These are phyloP conservation scores for Sarcodon sp. DNA, from an alignment of 768 basidiomycete species.

Conservation along the genomic window DNA sequence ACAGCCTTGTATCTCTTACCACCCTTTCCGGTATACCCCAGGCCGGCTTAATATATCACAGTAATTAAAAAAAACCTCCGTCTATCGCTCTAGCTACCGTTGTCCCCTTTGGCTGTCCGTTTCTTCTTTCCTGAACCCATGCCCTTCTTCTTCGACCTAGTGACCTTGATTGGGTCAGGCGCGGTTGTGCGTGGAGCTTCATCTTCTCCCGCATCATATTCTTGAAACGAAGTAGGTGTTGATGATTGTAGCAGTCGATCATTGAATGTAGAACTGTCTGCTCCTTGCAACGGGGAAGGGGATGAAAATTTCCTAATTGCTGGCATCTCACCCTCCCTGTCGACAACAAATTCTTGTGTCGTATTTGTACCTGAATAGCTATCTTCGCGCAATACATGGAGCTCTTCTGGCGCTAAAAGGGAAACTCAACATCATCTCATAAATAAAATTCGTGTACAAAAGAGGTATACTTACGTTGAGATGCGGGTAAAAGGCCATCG, in stretches of 20 bases:
- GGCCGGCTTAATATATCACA: constrained; percentile 2
- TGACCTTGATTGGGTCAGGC: constrained; percentile 66
- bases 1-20: constrained; percentile 5
- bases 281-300: constrained; percentile 10
- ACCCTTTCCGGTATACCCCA: constrained; percentile 14
- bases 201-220: constrained; percentile 38
- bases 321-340: constrained; percentile 82
- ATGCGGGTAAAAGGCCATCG: constrained; percentile 49
- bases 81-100: neutral
- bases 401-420: constrained; percentile 9
- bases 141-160: constrained; percentile 53
- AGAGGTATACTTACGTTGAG: constrained; percentile 16
- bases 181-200: constrained; percentile 37
- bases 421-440: neutral
- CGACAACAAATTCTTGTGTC: constrained; percentile 44
- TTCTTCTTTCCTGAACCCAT: constrained; percentile 54
- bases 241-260: constrained; percentile 15
- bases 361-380: constrained; percentile 13
- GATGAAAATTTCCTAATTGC: constrained; percentile 24
- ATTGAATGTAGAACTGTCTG: constrained; percentile 1
- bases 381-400: neutral
- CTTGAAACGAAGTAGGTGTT: constrained; percentile 31
- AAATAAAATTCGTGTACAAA: neutral
- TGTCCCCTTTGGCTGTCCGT: constrained; percentile 28
- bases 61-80: neutral